Base-by-base conservation (phyloP, 2,329 filamentous ascomycete species). In the Myriosclerotinia curreyana region DNA sequence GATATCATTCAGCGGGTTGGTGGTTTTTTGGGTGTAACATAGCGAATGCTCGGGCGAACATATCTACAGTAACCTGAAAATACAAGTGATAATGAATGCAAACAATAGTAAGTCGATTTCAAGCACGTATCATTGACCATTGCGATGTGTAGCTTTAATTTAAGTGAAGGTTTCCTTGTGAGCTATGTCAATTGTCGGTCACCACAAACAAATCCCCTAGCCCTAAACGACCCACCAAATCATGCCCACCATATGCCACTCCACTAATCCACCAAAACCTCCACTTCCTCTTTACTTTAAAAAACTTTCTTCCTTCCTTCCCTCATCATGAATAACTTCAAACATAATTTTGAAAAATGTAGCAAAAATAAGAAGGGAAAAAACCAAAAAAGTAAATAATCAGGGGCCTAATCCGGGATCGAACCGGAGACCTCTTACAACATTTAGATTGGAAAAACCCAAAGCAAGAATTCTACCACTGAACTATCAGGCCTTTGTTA, bases 391-490 rank as follows among this genome's bases (percentile, higher is more conserved):
- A 1, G 25, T 2, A 2, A 15, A 11, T 5, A 7, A 9, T 6
- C 5, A 52, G 0, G 53, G 53, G 53, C 53, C 54, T 58, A 58
- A 58, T 58, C 54, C 54, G 54, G 54, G 54, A 46, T 58, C 28
- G 54, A 58, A 58, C 54, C 54, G 54, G 54, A 58, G 54, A 58
- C 54, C 54, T 58, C 54, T 58, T 58, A 58, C 54, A 58, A 0
- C n/a, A n/a, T 46, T 46, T 7, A 12, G 12, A 58, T 46, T 34
- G 0, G 6, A 9, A 0, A 0, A 46, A 58, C 54, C 54, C 54
- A 58, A 58, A 58, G 54, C 54, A 58, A 58, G 54, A 58, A 58
- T 58, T 58, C 54, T 58, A 58, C 54, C 54, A 58, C 54, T 58
- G 54, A 58, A 58, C 54, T 56, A 34, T 56, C 25, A 31, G 53